These are phyloP conservation scores for Penicillium soppii DNA, from an alignment of 495 filamentous ascomycete species.

Conservation along the genomic window DNA sequence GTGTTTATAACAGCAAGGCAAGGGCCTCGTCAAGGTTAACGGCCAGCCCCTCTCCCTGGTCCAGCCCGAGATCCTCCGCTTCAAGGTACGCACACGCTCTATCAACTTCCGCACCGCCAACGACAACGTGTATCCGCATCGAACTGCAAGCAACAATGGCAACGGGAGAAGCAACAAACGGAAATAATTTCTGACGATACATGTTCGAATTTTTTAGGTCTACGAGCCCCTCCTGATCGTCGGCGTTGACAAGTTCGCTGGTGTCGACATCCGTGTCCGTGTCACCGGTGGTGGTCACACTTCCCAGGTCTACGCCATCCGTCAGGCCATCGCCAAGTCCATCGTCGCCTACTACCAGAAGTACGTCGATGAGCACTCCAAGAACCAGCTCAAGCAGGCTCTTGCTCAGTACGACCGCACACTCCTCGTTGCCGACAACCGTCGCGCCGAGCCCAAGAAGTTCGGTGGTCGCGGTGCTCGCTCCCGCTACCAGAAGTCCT, in stretches of 20 bases:
- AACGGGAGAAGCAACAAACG: conserved; percentile 1
- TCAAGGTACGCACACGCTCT: conserved; percentile 64
- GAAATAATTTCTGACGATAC: conserved; percentile 6
- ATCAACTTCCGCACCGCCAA: conserved; percentile 4
- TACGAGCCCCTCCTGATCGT: conserved; percentile 98
- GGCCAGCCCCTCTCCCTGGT: conserved; percentile 91
- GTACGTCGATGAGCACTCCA: conserved; percentile 99
- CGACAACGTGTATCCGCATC: conserved; percentile 1
- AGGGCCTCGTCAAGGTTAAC: conserved; percentile 97
- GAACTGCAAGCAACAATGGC: conserved; percentile 7
- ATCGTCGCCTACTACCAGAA: conserved; percentile 99
- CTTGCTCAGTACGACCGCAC: conserved; percentile 94
- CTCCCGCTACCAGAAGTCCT: conserved; percentile 92
- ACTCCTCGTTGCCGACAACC: conserved; percentile 95
- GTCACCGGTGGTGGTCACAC: conserved; percentile 97
- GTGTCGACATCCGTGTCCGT: conserved; percentile 95
- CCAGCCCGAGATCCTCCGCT: conserved; percentile 93
- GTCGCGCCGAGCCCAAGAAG: conserved; percentile 92
- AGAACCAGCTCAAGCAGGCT: conserved; percentile 97
- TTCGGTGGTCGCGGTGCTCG: conserved; percentile 85
- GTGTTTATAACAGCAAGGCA: conserved; percentile 66
- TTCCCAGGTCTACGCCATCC: conserved; percentile 97
- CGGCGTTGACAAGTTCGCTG: conserved; percentile 93
- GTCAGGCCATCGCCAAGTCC: conserved; percentile 97
- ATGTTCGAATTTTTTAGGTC: conserved; percentile 49